Percentiles rank a stretch among this genome's conserved stretches.
Evolutionary conservation across 1,139 yeast species (phyloP).

Genomic region (Wickerhamiella infanticola): DNA sequence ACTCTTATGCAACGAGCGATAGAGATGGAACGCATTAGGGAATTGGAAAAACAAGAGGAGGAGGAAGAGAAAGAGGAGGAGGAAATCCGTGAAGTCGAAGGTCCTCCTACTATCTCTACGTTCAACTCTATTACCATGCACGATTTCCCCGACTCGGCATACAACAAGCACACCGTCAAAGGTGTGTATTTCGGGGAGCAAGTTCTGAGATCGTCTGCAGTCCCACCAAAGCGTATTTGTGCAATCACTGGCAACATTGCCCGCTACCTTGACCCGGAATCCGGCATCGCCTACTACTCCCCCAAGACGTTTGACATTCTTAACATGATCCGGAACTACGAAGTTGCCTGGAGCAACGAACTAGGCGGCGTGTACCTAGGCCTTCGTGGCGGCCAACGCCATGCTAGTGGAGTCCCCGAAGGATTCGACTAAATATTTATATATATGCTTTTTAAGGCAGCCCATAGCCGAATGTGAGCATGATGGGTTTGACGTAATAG

Average conservation of each 20-base stretch:
- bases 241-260: slow-evolving; percentile 68
- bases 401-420: slow-evolving; percentile 81
- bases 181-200: slow-evolving; percentile 45
- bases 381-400: slow-evolving; percentile 38
- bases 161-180: slow-evolving; percentile 27
- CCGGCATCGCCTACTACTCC: slow-evolving; percentile 66
- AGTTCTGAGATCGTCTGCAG: slow-evolving; percentile 36
- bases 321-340: slow-evolving; percentile 51
- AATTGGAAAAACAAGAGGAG: background rate
- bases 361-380: slow-evolving; percentile 57
- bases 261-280: slow-evolving; percentile 71
- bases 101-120: slow-evolving; percentile 6
- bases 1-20: background rate
- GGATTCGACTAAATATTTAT: slow-evolving; percentile 26
- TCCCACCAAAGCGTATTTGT: slow-evolving; percentile 61
- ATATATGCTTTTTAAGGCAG: slow-evolving; percentile 13
- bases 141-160: slow-evolving; percentile 20
- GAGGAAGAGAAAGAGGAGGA: slow-evolving; percentile 3
- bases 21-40: background rate
- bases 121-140: slow-evolving; percentile 14
- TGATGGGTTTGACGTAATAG: slow-evolving; percentile 75
- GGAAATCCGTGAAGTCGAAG: slow-evolving; percentile 6
- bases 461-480: slow-evolving; percentile 80
- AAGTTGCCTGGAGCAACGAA: slow-evolving; percentile 54
- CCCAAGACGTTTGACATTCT: slow-evolving; percentile 64